Percentiles rank a stretch among this genome's conserved stretches.
These are phyloP conservation scores for Aspergillus costaricaensis DNA, from an alignment of 2,329 filamentous ascomycete genomes.

Conservation along the genomic window DNA sequence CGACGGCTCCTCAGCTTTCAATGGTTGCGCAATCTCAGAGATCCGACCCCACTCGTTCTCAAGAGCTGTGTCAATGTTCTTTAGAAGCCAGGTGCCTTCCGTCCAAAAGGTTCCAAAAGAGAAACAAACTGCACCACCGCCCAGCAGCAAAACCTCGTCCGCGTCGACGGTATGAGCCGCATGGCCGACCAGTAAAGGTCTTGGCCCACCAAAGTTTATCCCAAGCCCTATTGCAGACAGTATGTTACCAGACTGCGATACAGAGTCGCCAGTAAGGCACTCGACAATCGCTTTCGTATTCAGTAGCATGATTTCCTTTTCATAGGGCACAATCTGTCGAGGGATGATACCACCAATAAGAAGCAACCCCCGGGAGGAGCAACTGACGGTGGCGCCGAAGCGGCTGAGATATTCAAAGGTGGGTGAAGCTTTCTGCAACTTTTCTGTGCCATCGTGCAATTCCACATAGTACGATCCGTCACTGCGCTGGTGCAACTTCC, in stretches of 20 bases:
- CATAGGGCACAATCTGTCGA: constrained; percentile 38
- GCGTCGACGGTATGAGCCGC: constrained; percentile 54
- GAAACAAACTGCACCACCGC: constrained; percentile 85
- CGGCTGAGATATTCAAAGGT: constrained; percentile 39
- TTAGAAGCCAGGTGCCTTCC: constrained; percentile 56
- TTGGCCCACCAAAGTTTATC: constrained; percentile 36
- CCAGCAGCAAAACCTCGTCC: constrained; percentile 63
- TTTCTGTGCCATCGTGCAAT: constrained; percentile 29
- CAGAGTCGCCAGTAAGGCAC: constrained; percentile 21
- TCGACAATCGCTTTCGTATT: constrained; percentile 24
- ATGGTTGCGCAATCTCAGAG: constrained; percentile 19
- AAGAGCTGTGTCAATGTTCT: constrained; percentile 27
- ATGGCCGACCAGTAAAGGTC: constrained; percentile 73
- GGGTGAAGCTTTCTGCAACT: constrained; percentile 27
- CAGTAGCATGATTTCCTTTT: constrained; percentile 58
- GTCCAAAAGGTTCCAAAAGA: constrained; percentile 90
- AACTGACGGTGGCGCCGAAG: constrained; percentile 56
- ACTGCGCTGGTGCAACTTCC: constrained; percentile 56
- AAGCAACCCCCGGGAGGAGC: constrained; percentile 49
- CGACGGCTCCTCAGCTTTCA: constrained; percentile 9
- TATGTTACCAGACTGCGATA: constrained; percentile 22
- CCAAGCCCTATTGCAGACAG: constrained; percentile 32
- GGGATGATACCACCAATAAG: constrained; percentile 56
- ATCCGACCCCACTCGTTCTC: constrained; percentile 38
- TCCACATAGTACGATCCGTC: constrained; percentile 31